phyloP scores from a whole-genome alignment of 257 asterid species.

The Nicotiana tomentosiformis region DNA sequence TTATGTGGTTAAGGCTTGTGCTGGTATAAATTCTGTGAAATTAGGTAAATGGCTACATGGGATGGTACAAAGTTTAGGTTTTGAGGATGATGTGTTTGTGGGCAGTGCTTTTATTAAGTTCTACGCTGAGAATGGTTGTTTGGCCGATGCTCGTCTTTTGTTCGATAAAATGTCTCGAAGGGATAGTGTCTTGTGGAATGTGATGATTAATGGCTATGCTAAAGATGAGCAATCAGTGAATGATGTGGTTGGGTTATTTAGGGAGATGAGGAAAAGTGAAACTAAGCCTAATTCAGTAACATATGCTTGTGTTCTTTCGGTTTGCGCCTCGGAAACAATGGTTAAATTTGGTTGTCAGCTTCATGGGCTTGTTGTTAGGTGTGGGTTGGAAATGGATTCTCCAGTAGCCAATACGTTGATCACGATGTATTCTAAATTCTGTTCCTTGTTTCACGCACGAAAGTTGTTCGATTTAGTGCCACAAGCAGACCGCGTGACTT shows the following conservation, averaged over 20 bases:
- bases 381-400: slow-evolving; percentile 58
- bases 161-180: slow-evolving; percentile 67
- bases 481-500: slow-evolving; percentile 42
- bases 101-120: slow-evolving; percentile 81
- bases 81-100: slow-evolving; percentile 68
- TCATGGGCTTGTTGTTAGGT: slow-evolving; percentile 52
- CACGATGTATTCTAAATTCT: slow-evolving; percentile 70
- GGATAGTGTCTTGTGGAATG: slow-evolving; percentile 79
- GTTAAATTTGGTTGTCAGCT: slow-evolving; percentile 49
- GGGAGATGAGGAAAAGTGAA: slow-evolving; percentile 49
- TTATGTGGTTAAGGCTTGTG: slow-evolving; percentile 71
- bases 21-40: slow-evolving; percentile 44
- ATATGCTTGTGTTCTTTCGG: slow-evolving; percentile 56
- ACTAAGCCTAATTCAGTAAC: slow-evolving; percentile 56
- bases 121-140: slow-evolving; percentile 58
- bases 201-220: slow-evolving; percentile 61
- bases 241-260: slow-evolving; percentile 47
- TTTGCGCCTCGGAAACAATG: slow-evolving; percentile 52
- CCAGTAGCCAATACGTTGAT: slow-evolving; percentile 63
- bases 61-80: slow-evolving; percentile 36
- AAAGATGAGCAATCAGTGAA: slow-evolving; percentile 35
- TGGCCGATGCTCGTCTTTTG: slow-evolving; percentile 50
- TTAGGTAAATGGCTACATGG: slow-evolving; percentile 48
- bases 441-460: slow-evolving; percentile 46
- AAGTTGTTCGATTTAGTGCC: slow-evolving; percentile 44